These are phyloP conservation scores for Decorospora gaudefroyi DNA, from an alignment of 2,329 filamentous ascomycete species.

Conservation along the genomic window DNA sequence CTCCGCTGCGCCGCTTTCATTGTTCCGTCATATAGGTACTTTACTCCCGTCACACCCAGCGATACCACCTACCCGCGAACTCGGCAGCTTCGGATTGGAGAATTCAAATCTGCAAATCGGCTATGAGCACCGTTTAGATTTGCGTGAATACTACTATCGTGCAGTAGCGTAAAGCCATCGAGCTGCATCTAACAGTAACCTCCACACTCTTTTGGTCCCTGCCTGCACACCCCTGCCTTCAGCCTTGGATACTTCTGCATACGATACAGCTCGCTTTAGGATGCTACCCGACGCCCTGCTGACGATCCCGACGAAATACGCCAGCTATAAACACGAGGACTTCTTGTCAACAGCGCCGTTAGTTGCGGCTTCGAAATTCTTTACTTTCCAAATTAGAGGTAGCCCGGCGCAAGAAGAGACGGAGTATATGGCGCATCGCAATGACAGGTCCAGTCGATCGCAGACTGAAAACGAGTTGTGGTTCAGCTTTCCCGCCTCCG, in stretches of 20 bases:
- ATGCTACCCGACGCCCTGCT: constrained; percentile 41
- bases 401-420: constrained; percentile 12
- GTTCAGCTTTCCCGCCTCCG: constrained; percentile 34
- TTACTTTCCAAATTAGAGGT: constrained; percentile 24
- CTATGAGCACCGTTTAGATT: constrained; percentile 31
- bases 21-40: constrained; percentile 33
- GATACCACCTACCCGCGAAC: constrained; percentile 30
- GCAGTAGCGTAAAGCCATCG: constrained; percentile 40
- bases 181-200: constrained; percentile 34
- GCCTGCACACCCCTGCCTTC: constrained; percentile 29
- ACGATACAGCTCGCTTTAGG: constrained; percentile 31
- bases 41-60: constrained; percentile 26
- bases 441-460: constrained; percentile 19
- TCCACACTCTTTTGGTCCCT: constrained; percentile 29
- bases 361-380: constrained; percentile 24
- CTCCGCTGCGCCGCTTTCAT: constrained; percentile 28
- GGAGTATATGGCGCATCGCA: constrained; percentile 31
- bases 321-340: constrained; percentile 31
- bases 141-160: constrained; percentile 32
- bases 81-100: constrained; percentile 15
- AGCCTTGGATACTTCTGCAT: constrained; percentile 33
- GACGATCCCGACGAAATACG: constrained; percentile 32
- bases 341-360: constrained; percentile 27
- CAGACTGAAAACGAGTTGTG: constrained; percentile 37
- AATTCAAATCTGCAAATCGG: constrained; percentile 24